Evolutionary conservation across 805 yeast species (phyloP).

Genomic region (Candida peoriensis): DNA sequence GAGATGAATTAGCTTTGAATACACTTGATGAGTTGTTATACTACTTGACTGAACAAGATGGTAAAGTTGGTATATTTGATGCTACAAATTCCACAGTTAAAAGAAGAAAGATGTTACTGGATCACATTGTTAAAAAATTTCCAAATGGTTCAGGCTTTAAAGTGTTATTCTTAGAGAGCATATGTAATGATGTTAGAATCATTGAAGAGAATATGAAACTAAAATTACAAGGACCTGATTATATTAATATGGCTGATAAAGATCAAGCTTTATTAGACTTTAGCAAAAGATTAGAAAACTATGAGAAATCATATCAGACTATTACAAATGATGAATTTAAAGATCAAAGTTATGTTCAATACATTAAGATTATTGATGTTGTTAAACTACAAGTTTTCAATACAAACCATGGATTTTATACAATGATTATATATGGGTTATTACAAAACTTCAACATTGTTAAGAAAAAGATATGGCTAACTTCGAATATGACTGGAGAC

Average conservation of each 20-base stretch:
- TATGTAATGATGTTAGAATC: conserved; percentile 25
- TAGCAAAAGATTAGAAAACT: conserved; percentile 44
- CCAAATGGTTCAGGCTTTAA: conserved; percentile 30
- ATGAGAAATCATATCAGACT: conserved; percentile 48
- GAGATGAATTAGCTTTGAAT: conserved; percentile 44
- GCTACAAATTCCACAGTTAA: conserved; percentile 46
- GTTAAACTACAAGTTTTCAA: conserved; percentile 51
- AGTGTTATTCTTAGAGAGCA: conserved; percentile 36
- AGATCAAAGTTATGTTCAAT: conserved; percentile 44
- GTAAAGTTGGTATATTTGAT: conserved; percentile 45
- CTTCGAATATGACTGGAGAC: conserved; percentile 5
- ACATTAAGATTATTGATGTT: conserved; percentile 59
- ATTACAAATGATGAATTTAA: conserved; percentile 34
- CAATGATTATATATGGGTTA: conserved; percentile 17
- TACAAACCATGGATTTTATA: conserved; percentile 33
- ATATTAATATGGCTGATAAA: conserved; percentile 14
- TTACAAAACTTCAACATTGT: conserved; percentile 15
- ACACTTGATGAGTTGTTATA: conserved; percentile 35
- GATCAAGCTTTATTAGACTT: conserved; percentile 26
- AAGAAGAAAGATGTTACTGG: conserved; percentile 31
- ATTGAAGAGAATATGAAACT: conserved; percentile 27
- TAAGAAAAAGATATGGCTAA: conserved; percentile 19
- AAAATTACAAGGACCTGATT: conserved; percentile 31
- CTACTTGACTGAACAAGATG: conserved; percentile 29
- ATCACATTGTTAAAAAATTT: conserved; percentile 29